phyloP scores from a whole-genome alignment of 495 filamentous ascomycete species.

The Extremus antarcticus region DNA sequence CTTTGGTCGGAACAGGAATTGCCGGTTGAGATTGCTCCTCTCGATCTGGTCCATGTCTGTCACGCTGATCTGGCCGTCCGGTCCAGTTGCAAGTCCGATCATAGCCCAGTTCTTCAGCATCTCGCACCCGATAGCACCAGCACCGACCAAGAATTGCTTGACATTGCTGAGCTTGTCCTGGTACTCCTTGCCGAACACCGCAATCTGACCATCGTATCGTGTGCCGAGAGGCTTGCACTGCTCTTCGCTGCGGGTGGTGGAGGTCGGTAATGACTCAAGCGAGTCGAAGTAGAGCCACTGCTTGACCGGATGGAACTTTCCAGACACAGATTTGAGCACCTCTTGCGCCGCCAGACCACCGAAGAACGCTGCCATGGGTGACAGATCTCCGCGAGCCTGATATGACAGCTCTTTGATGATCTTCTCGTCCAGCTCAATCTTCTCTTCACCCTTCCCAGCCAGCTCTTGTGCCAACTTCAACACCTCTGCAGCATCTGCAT shows the following conservation, averaged over 20 bases:
- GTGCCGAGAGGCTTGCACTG: constrained; percentile 69
- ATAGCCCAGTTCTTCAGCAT: constrained; percentile 99
- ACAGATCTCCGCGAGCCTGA: constrained; percentile 88
- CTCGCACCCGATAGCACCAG: constrained; percentile 96
- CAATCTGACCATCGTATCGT: constrained; percentile 95
- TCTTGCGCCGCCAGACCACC: constrained; percentile 94
- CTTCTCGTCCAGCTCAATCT: constrained; percentile 83
- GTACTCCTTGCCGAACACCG: constrained; percentile 86
- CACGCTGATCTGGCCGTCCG: constrained; percentile 75
- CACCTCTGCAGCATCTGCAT: constrained; percentile 70
- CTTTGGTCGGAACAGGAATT: constrained; percentile 89
- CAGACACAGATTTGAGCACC: constrained; percentile 91
- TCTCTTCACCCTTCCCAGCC: constrained; percentile 51
- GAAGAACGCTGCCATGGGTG: constrained; percentile 87
- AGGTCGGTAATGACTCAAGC: constrained; percentile 79
- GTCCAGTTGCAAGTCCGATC: constrained; percentile 87
- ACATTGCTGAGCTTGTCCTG: constrained; percentile 86
- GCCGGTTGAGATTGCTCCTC: constrained; percentile 96
- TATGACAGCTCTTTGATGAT: constrained; percentile 86
- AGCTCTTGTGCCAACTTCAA: constrained; percentile 60
- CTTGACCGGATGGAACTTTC: constrained; percentile 86
- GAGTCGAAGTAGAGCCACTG: constrained; percentile 98
- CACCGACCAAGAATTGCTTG: constrained; percentile 88
- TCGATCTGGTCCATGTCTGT: constrained; percentile 99
- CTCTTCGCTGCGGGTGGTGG: constrained; percentile 65